Base-by-base conservation (phyloP, 139 green algal species). In the Chlamydomonas schloesseri region DNA sequence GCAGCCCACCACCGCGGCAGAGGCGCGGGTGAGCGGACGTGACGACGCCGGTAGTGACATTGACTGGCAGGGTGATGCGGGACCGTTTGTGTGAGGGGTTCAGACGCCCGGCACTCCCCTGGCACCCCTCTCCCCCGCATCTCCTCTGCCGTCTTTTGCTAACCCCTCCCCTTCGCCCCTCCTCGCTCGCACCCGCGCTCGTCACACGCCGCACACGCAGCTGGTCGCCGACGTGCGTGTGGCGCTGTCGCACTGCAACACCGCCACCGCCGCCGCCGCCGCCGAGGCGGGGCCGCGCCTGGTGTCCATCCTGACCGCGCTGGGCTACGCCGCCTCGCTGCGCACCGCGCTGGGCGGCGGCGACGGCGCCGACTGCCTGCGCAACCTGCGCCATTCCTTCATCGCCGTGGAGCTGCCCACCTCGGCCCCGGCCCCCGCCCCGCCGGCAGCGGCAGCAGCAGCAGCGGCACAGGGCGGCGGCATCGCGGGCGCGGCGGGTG, bases 361-460 rank as follows among this genome's bases (percentile, higher is more conserved):
- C 6, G 71, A 86, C 8, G 90, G 90, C n/a, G 86, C 73, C 6
- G 75, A 91, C 29, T 93, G 90, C 86, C 72, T 93, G 37, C 83
- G 83, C 34, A 93, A 93, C 75, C 78, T 93, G 24, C 85, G 86
- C 0, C 90, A 93, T 77, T 77, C 79, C 34, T 92, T 89, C 72
- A 73, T 93, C 26, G 36, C 70, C 65, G 68, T 34, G 42, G 72
- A 80, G 31, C 42, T 50, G 42, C 42, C 42, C 5, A 50, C 42
- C 42, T 5, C 42, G 6, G 8, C 42, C 42, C 5, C 42, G 42
- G 6, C 42, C 42, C 5, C 42, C 9, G 70, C 42, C 5, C 42
- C 9, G 70, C 70, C 50, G 60, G 84, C 50, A 17, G 50, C 50
- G 15, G 34, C 4, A 24, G 57, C 57, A 60, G 21, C 20, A 3